Evolutionary conservation across 2,329 filamentous ascomycete genomes (phyloP), one percentile per base, ranked within the genome.

Genomic region (Bipolaris cookei): DNA sequence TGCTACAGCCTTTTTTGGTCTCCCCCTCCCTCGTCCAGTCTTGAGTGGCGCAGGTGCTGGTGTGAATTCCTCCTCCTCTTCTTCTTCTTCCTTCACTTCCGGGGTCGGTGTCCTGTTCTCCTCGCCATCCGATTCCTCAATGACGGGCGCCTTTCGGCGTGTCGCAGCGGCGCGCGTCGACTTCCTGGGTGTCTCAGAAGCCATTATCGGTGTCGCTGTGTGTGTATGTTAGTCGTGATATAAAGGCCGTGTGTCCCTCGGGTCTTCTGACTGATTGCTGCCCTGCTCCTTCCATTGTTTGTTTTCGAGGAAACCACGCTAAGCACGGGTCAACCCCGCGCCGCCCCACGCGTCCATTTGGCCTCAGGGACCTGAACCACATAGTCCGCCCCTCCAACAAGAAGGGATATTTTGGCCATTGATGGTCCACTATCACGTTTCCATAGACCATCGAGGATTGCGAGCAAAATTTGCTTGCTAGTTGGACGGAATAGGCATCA

Each of bases 31-130:
- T 81, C 49, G 81, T 30, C 82, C 85, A 44, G 80, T 82, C 57
- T 83, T 84, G 53, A 84, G 81, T 1, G 89, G 84, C 45, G 89
- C 89, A 1, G 89, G 84, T 44, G 89, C 90, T 2, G 92, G 92
- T 42, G 89, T 90, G 69, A 92, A 95, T 47, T 96, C 91, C 47
- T 93, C 91, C 62, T 90, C 91, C 47, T 93, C 91, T 62, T 90
- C 90, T 25, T 89, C 82, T 14, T 85, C 82, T 32, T 86, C 80
- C 58, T 85, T 82, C 69, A 85, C 82, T 37, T 68, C 62, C 14
- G 66, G 64, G 61, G 83, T 81, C 67, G 85, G 80, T 37, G 83
- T 77, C 52, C 86, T 81, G 62, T 90, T 86, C 54, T 92, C 90
- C 56, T 96, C 91, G 39, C 94, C 91, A 21, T 86, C 84, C 18